Percentiles rank a stretch among this genome's conserved stretches.
Evolutionary conservation across 768 basidiomycete genomes (phyloP).

Genomic region (Psilocybe azurescens): DNA sequence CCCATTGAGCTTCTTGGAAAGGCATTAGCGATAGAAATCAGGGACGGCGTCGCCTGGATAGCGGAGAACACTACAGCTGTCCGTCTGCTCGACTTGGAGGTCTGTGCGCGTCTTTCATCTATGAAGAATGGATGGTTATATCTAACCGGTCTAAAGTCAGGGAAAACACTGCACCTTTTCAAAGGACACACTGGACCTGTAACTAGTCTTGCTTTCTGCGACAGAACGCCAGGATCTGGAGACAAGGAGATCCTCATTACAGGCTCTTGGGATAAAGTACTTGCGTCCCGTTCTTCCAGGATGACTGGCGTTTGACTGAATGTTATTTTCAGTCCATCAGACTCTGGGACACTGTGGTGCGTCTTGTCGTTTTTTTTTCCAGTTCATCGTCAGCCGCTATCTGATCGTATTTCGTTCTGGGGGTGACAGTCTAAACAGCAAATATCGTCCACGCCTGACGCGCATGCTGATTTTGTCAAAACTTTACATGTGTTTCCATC

Average conservation of each 20-base stretch:
- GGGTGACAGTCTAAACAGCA: slow-evolving; percentile 65
- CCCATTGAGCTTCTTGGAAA: slow-evolving; percentile 82
- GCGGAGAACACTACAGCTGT: slow-evolving; percentile 85
- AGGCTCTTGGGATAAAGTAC: slow-evolving; percentile 92
- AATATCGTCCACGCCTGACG: slow-evolving; percentile 68
- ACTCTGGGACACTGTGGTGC: slow-evolving; percentile 82
- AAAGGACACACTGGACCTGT: slow-evolving; percentile 91
- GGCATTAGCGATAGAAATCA: slow-evolving; percentile 71
- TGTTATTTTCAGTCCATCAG: slow-evolving; percentile 69
- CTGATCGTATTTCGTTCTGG: not conserved
- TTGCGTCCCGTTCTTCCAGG: slow-evolving; percentile 2
- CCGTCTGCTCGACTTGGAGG: slow-evolving; percentile 79
- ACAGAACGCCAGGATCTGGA: slow-evolving; percentile 41
- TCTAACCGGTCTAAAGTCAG: slow-evolving; percentile 56
- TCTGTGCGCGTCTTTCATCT: slow-evolving; percentile 31
- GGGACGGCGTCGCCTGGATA: slow-evolving; percentile 77
- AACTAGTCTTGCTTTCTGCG: slow-evolving; percentile 77
- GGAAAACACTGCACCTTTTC: slow-evolving; percentile 76
- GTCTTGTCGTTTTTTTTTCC: slow-evolving; percentile 21
- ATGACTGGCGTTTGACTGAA: slow-evolving; percentile 10
- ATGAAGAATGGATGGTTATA: no score
- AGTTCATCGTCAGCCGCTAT: not conserved
- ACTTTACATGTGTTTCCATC: slow-evolving; percentile 72
- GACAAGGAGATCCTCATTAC: slow-evolving; percentile 71
- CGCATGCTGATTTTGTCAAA: slow-evolving; percentile 94